These are phyloP conservation scores for Onygenales sp. DNA, from an alignment of 2,329 filamentous ascomycete genomes.

Conservation along the genomic window DNA sequence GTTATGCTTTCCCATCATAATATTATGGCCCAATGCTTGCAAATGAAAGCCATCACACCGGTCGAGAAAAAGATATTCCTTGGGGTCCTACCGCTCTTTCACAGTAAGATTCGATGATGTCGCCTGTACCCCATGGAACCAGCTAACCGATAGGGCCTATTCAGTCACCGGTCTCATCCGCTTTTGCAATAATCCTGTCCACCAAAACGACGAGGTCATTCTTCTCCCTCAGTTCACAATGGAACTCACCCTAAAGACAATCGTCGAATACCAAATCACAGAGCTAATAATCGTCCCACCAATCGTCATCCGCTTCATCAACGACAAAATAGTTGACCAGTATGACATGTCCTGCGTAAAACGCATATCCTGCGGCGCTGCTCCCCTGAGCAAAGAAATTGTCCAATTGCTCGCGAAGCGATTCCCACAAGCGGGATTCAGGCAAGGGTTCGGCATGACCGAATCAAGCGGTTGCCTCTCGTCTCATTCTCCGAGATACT, in stretches of 20 bases:
- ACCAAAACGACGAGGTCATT: constrained; percentile 56
- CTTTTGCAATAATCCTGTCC: constrained; percentile 47
- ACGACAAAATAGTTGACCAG: constrained; percentile 29
- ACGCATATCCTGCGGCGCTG: constrained; percentile 49
- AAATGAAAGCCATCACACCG: constrained; percentile 46
- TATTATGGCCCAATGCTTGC: constrained; percentile 52
- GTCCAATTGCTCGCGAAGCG: constrained; percentile 36
- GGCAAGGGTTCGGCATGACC: constrained; percentile 48
- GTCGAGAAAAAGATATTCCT: constrained; percentile 42
- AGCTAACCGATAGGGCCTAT: background rate
- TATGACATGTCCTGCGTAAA: constrained; percentile 44
- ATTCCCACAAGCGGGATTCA: constrained; percentile 50
- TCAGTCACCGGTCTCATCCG: constrained; percentile 49
- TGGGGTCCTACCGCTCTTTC: constrained; percentile 52
- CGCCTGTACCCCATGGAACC: no score
- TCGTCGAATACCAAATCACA: constrained; percentile 43
- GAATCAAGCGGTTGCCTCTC: constrained; percentile 41
- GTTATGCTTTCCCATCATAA: constrained; percentile 47
- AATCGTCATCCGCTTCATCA: constrained; percentile 50
- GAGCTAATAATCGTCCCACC: constrained; percentile 53
- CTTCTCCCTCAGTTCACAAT: constrained; percentile 59
- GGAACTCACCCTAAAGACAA: constrained; percentile 45
- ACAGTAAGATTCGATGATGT: constrained; percentile 26
- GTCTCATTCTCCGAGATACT: constrained; percentile 46
- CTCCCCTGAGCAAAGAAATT: constrained; percentile 35